These are phyloP conservation scores for Wickerhamiella vanderwaltii DNA, from an alignment of 805 yeast genomes.

Conservation along the genomic window DNA sequence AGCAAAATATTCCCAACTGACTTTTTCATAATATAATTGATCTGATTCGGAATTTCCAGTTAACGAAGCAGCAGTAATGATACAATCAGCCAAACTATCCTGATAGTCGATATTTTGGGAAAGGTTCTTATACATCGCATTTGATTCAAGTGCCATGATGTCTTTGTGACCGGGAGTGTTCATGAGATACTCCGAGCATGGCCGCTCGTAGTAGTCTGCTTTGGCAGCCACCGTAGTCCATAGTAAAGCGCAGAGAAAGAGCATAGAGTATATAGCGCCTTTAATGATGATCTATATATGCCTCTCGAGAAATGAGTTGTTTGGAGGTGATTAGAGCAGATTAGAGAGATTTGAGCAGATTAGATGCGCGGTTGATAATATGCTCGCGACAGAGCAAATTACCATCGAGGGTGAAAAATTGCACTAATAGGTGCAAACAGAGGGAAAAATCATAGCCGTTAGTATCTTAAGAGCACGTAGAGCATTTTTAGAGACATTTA, in stretches of 20 bases:
- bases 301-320: too few relatives aligned
- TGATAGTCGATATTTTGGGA: background rate
- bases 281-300: too few relatives aligned
- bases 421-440: too few relatives aligned
- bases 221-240: conserved; percentile 4
- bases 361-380: too few relatives aligned
- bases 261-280: too few relatives aligned
- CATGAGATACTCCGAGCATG: conserved; percentile 3
- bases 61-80: background rate
- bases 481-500: too few relatives aligned
- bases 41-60: background rate
- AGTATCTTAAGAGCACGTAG: too few relatives aligned
- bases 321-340: too few relatives aligned
- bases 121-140: background rate
- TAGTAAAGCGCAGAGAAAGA: background rate
- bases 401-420: too few relatives aligned
- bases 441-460: too few relatives aligned
- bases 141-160: background rate
- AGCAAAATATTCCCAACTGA: conserved; percentile 8
- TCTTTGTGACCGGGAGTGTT: background rate
- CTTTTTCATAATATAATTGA: background rate
- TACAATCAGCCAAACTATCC: conserved; percentile 1
- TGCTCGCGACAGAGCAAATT: too few relatives aligned
- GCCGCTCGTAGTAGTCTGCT: conserved; percentile 6
- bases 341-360: too few relatives aligned